phyloP scores from a whole-genome alignment of 2,329 filamentous ascomycete species.

The Fusarium verticillioides region DNA sequence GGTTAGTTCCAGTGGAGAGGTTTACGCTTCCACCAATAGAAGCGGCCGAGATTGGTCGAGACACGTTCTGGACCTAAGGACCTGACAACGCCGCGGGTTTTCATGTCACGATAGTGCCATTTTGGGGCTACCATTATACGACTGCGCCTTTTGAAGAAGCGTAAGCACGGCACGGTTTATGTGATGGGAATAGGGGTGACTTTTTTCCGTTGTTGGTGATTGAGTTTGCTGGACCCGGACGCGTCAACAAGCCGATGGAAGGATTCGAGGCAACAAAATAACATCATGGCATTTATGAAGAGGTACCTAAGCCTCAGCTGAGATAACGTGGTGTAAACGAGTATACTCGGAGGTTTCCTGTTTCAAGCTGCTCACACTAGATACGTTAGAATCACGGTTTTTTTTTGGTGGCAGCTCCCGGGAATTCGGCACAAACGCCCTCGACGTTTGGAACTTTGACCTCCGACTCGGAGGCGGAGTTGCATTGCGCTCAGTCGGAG shows the following conservation, averaged over 20 bases:
- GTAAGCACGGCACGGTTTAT: not conserved
- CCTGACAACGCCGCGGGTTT: not conserved
- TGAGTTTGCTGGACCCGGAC: not conserved
- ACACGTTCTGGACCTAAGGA: not conserved
- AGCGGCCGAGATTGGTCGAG: not conserved
- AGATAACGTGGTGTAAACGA: not conserved
- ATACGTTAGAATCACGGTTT: not conserved
- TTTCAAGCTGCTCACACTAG: not conserved
- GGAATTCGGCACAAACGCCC: not conserved
- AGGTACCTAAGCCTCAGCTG: not conserved
- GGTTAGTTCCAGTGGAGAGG: not conserved
- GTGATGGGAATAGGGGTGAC: not conserved
- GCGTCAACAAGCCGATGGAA: not conserved
- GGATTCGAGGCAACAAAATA: not conserved
- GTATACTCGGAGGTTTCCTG: not conserved
- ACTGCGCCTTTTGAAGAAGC: not conserved
- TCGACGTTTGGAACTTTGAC: not conserved
- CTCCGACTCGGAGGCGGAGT: not conserved
- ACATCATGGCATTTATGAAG: too few species aligned
- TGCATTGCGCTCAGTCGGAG: not conserved
- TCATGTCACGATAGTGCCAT: not conserved
- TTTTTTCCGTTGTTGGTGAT: not conserved
- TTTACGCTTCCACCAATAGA: constrained; percentile 2
- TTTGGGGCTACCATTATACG: not conserved
- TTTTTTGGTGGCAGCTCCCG: not conserved